phyloP scores from a whole-genome alignment of 106 monocot species.

The Ottelia alismoides region DNA sequence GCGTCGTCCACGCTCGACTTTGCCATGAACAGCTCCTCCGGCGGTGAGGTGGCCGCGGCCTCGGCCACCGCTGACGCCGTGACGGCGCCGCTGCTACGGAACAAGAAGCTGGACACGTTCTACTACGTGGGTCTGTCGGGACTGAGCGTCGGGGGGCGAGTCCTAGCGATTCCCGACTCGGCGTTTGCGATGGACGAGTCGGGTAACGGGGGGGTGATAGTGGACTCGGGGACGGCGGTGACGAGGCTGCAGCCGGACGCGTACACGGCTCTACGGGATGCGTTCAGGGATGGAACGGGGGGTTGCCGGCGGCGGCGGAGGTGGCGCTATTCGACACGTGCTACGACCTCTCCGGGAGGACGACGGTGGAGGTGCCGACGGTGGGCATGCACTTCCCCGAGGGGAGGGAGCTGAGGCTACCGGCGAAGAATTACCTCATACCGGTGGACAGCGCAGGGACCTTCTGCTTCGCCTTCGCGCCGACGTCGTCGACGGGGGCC shows the following conservation, averaged over 20 bases:
- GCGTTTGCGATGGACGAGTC: slow-evolving; percentile 35
- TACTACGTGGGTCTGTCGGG: slow-evolving; percentile 44
- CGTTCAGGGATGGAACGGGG: slow-evolving; percentile 29
- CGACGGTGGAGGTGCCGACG: slow-evolving; percentile 44
- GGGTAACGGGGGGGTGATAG: slow-evolving; percentile 50
- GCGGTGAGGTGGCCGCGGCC: background rate
- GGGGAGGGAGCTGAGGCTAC: too few relatives aligned
- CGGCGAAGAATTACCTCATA: too few relatives aligned
- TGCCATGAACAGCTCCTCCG: slow-evolving; percentile 2
- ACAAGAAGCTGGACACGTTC: slow-evolving; percentile 32
- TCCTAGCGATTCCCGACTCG: slow-evolving; percentile 43
- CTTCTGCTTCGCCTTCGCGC: too few relatives aligned
- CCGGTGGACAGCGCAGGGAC: too few relatives aligned
- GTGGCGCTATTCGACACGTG: slow-evolving; percentile 64
- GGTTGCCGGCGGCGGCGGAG: slow-evolving; percentile 25
- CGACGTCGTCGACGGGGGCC: too few relatives aligned
- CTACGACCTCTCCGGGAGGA: slow-evolving; percentile 43
- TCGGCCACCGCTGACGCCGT: slow-evolving; percentile 3
- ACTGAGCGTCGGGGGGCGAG: slow-evolving; percentile 45
- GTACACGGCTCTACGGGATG: slow-evolving; percentile 35
- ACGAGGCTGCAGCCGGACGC: slow-evolving; percentile 38
- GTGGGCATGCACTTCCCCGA: slow-evolving; percentile 43
- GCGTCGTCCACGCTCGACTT: slow-evolving; percentile 34
- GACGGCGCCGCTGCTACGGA: slow-evolving; percentile 35
- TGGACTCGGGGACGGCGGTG: slow-evolving; percentile 63